Percentiles rank a stretch among this genome's conserved stretches.
phyloP scores from a whole-genome alignment of 371 early-diverging fungal genomes.

The Lichtheimia corymbifera region DNA sequence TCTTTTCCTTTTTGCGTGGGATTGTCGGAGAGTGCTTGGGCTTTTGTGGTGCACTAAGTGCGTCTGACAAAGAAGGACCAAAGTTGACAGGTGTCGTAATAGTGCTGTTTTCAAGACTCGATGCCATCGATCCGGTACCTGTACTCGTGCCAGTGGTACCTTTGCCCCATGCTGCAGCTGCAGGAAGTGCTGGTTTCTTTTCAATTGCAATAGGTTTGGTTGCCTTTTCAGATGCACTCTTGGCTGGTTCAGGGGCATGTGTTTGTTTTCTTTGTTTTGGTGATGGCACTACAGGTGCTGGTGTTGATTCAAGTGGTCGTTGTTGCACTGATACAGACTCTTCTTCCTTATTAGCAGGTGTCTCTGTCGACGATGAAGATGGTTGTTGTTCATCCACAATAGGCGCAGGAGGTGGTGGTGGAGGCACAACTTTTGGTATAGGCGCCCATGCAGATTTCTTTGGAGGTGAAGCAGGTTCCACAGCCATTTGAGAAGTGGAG shows the following conservation, averaged over 20 bases:
- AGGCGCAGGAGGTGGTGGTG: constrained; percentile 22
- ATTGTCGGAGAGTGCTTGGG: constrained; percentile 37
- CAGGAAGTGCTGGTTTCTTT: constrained; percentile 61
- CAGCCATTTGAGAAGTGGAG: neutral
- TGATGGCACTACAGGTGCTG: constrained; percentile 4
- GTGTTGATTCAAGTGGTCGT: neutral
- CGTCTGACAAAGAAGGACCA: constrained; percentile 50
- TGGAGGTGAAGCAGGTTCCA: constrained; percentile 10
- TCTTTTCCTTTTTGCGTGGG: constrained; percentile 46
- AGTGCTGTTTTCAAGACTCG: constrained; percentile 30
- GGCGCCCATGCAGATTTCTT: constrained; percentile 37
- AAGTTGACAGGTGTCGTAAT: constrained; percentile 39
- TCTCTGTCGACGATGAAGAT: too few relatives aligned
- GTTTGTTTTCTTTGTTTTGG: constrained; percentile 1
- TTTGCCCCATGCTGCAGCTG: constrained; percentile 67
- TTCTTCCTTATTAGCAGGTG: neutral
- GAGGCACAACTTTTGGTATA: constrained; percentile 40
- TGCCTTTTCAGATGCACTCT: constrained; percentile 12
- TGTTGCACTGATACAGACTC: neutral
- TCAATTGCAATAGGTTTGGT: constrained; percentile 19
- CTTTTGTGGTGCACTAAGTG: constrained; percentile 43
- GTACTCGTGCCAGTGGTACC: constrained; percentile 20
- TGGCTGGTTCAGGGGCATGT: constrained; percentile 14
- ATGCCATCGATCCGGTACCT: constrained; percentile 11
- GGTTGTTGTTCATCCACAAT: too few relatives aligned